phyloP scores from a whole-genome alignment of 2,329 filamentous ascomycete species.

The Ilyonectria destructans region DNA sequence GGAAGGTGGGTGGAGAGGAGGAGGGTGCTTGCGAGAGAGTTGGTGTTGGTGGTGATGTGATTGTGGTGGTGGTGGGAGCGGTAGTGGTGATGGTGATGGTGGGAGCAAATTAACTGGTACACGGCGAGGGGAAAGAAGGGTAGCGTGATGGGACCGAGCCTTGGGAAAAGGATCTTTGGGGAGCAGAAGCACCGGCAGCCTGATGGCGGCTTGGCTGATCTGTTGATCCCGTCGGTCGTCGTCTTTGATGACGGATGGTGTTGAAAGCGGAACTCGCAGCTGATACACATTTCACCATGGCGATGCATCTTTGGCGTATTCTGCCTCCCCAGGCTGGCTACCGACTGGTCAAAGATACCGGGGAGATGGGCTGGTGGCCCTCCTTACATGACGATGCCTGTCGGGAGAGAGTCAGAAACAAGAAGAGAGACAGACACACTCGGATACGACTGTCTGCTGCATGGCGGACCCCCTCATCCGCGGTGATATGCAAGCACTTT shows the following conservation, averaged over 20 bases:
- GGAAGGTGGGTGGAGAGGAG: not conserved
- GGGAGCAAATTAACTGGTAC: conserved; percentile 11
- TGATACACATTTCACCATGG: not conserved
- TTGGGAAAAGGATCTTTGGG: not conserved
- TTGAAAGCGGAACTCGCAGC: not conserved
- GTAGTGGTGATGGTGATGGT: not conserved
- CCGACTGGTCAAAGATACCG: conserved; percentile 14
- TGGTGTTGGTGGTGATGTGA: too few relatives aligned
- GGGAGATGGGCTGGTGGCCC: not conserved
- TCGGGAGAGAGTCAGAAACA: conserved; percentile 19
- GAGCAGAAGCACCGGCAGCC: not conserved
- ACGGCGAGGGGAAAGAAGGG: not conserved
- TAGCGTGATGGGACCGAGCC: not conserved
- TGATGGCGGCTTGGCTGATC: not conserved
- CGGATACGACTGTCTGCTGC: conserved; percentile 1
- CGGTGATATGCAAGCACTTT: conserved; percentile 28
- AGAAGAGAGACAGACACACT: not conserved
- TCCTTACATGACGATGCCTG: conserved; percentile 15
- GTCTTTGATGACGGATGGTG: not conserved
- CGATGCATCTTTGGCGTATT: not conserved
- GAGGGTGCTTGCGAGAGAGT: too few relatives aligned
- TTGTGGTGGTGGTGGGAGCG: not conserved
- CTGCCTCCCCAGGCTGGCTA: conserved; percentile 7
- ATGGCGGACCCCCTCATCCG: conserved; percentile 1
- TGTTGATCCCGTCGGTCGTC: not conserved